phyloP scores from a whole-genome alignment of 768 basidiomycete genomes.

The Suillus americanus region DNA sequence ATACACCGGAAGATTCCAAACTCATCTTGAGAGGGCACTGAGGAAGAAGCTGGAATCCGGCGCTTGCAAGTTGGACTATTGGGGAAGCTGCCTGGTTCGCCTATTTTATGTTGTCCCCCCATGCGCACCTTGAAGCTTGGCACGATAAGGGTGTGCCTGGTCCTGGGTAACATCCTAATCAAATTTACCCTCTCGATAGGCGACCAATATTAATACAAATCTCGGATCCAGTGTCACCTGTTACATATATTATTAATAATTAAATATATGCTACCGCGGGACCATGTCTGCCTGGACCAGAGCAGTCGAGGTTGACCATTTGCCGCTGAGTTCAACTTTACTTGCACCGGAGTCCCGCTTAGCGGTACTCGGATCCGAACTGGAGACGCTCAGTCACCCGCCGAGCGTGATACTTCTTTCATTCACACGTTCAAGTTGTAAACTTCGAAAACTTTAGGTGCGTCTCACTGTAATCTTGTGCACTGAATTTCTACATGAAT shows the following conservation, averaged over 20 bases:
- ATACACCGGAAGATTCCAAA: conserved; percentile 1
- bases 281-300: no score
- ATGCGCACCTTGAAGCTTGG: neutral
- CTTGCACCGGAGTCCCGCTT: no score
- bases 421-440: neutral
- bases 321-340: no score
- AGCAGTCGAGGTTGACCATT: no score
- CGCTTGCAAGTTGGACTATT: neutral
- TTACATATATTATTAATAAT: no score
- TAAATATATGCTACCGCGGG: no score
- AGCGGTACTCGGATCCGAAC: no score
- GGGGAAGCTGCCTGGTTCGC: neutral
- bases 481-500: neutral
- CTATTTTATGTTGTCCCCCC: neutral
- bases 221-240: no score
- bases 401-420: neutral
- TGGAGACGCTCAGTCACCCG: no score
- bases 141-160: conserved; percentile 2
- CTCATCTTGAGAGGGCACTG: conserved; percentile 5
- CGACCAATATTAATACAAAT: no score
- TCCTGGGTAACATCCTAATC: neutral
- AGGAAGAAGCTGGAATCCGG: neutral
- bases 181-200: no score
- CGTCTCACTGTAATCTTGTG: neutral
- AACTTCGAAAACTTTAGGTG: neutral